These are phyloP conservation scores for Pythium aquatile DNA, from an alignment of 352 stramenopile species.

Conservation along the genomic window DNA sequence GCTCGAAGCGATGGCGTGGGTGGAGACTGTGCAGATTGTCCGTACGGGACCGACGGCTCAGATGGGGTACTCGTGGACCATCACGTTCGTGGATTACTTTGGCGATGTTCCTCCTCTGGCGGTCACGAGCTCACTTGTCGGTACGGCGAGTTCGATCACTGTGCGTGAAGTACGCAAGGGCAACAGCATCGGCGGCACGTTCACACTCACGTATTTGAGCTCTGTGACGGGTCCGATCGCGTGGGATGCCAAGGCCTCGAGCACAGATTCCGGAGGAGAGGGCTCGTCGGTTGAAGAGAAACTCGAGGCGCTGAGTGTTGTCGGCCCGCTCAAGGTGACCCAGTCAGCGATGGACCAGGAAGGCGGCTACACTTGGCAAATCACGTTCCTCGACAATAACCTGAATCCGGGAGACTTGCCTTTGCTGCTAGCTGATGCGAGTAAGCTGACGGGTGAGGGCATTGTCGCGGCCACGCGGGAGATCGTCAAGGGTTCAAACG, in stretches of 20 bases:
- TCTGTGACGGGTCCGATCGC: slow-evolving; percentile 40
- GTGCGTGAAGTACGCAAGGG: slow-evolving; percentile 70
- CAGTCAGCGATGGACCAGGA: slow-evolving; percentile 46
- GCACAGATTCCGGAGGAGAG: slow-evolving; percentile 36
- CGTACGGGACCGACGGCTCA: slow-evolving; percentile 49
- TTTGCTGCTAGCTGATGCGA: slow-evolving; percentile 37
- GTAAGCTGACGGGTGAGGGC: slow-evolving; percentile 37
- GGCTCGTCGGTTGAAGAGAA: slow-evolving; percentile 75
- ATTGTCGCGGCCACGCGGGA: slow-evolving; percentile 48
- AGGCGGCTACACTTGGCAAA: slow-evolving; percentile 58
- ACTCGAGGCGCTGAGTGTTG: slow-evolving; percentile 49
- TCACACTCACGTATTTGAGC: slow-evolving; percentile 53
- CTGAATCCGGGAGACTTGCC: slow-evolving; percentile 64
- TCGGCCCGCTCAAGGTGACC: slow-evolving; percentile 46
- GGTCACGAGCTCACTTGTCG: slow-evolving; percentile 61
- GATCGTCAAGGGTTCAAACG: slow-evolving; percentile 65
- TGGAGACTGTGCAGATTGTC: slow-evolving; percentile 59
- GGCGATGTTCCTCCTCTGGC: slow-evolving; percentile 59
- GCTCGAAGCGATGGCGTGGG: slow-evolving; percentile 61
- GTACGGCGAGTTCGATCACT: slow-evolving; percentile 53
- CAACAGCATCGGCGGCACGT: slow-evolving; percentile 61
- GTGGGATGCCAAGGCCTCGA: slow-evolving; percentile 45
- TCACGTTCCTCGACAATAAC: slow-evolving; percentile 75
- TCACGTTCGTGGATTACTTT: slow-evolving; percentile 74
- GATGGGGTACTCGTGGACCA: slow-evolving; percentile 68